Percentiles rank a stretch among this genome's conserved stretches.
Conservation (phyloP, 441 rosid species). For the Erodium moschatum region DNA sequence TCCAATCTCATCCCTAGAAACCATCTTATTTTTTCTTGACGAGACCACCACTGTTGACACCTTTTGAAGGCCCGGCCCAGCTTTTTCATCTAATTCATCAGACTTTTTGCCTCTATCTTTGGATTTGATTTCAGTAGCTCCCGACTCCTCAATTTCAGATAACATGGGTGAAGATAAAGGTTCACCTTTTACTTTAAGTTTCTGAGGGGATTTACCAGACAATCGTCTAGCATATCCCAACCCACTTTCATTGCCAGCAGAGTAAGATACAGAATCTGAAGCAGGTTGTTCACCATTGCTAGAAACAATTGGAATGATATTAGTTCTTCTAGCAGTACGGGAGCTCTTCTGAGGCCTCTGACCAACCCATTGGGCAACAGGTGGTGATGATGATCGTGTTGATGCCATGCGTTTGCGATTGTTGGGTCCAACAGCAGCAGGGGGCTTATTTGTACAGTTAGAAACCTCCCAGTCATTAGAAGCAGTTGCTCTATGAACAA, state of each 20-base stretch:
- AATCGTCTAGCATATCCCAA: conserved; percentile 61
- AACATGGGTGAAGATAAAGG: conserved; percentile 58
- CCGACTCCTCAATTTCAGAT: conserved; percentile 92
- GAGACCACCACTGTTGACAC: conserved; percentile 45
- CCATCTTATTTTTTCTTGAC: conserved; percentile 71
- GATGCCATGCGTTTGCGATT: conserved; percentile 72
- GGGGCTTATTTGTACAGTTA: conserved; percentile 70
- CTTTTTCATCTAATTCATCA: conserved; percentile 63
- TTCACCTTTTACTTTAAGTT: conserved; percentile 60
- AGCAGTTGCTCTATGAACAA: conserved; percentile 53
- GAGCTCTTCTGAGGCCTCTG: conserved; percentile 90
- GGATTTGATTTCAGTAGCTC: conserved; percentile 65
- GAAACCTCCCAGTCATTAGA: conserved; percentile 82
- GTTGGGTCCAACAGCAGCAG: conserved; percentile 53
- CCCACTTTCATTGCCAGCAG: conserved; percentile 55
- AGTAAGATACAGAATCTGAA: conserved; percentile 66
- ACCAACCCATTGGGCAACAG: conserved; percentile 80
- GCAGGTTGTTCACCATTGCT: conserved; percentile 65
- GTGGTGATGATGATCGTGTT: conserved; percentile 73
- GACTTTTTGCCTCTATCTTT: conserved; percentile 66
- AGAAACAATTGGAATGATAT: conserved; percentile 60
- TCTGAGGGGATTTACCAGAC: conserved; percentile 64
- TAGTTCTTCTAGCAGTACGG: conserved; percentile 87
- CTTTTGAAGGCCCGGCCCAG: conserved; percentile 56
- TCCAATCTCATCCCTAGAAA: conserved; percentile 57